Base-by-base conservation (phyloP, 148 eudicot genomes). In the Arbutus unedo region DNA sequence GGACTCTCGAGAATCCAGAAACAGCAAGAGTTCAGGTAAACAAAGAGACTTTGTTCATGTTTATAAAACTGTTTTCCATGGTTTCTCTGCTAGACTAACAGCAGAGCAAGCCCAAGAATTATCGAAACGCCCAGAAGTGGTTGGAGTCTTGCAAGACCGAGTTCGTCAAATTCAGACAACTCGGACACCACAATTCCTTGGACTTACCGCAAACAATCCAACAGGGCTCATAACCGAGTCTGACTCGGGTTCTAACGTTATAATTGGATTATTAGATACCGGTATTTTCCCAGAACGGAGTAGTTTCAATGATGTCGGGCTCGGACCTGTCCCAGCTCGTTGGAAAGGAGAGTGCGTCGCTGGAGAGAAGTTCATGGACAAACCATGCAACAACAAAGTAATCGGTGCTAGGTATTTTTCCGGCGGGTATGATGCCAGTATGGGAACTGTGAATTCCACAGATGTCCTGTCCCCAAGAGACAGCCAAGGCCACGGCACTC, bases 231-330 rank as follows among this genome's bases (percentile, higher is more conserved):
- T 85, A 50, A 18, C 85, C 7, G 86, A 87, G 76, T 87, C 90
- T 11, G 86, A 87, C 75, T 84, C 83, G 0, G 89, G 90, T 3
- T 84, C 91, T 0, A 84, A 89, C 10, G 86, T 90, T 23, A 84
- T 93, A 0, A 85, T 93, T n/a, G 97, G 95, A 3, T 79, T 95
- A 2, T 68, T 95, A 0, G 98, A 95, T 62, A 93, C 95, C 15
- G 95, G 95, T 6, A 91, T 92, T 6, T 90, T 89, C 92, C 98
- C 95, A 0, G 88, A 92, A 80, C 81, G 89, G 6, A 83, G 53
- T 6, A 93, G 98, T 79, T 95, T 92, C 71, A 78, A 57, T 15
- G 98, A 95, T 56, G 82, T 83, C 4, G 97, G 88, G 0, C 85
- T 93, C 3, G 93, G 87, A 0, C 90, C 92, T 1, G 49, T 90